phyloP scores from a whole-genome alignment of 2,329 filamentous ascomycete genomes.

The Harringtonia lauricola region DNA sequence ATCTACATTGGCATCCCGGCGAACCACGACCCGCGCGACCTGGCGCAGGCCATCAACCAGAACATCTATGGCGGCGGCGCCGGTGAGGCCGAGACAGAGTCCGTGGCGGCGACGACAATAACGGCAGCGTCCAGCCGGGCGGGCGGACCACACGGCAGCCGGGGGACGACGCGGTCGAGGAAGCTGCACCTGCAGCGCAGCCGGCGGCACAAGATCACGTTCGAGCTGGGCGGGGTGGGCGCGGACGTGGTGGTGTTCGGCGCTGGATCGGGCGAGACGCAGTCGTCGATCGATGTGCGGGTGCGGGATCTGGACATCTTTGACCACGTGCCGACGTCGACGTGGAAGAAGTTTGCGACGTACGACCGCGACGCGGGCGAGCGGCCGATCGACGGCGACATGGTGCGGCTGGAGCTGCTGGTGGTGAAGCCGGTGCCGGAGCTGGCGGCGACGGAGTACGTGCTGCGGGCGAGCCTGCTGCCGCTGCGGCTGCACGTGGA shows the following conservation, averaged over 20 bases:
- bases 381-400: slow-evolving; percentile 73
- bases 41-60: slow-evolving; percentile 76
- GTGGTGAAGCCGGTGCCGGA: slow-evolving; percentile 80
- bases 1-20: slow-evolving; percentile 92
- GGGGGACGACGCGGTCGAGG: slow-evolving; percentile 27
- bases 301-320: slow-evolving; percentile 80
- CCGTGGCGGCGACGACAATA: slow-evolving; percentile 52
- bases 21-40: slow-evolving; percentile 72
- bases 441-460: slow-evolving; percentile 79
- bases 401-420: slow-evolving; percentile 81
- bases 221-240: slow-evolving; percentile 78
- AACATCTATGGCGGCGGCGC: slow-evolving; percentile 50
- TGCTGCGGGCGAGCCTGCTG: slow-evolving; percentile 67
- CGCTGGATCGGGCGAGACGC: slow-evolving; percentile 63
- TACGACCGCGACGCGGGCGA: slow-evolving; percentile 83
- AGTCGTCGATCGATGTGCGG: slow-evolving; percentile 78
- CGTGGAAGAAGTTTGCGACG: slow-evolving; percentile 96
- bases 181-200: slow-evolving; percentile 72
- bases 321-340: slow-evolving; percentile 88
- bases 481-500: slow-evolving; percentile 89
- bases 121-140: slow-evolving; percentile 42
- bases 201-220: slow-evolving; percentile 88
- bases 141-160: slow-evolving; percentile 23
- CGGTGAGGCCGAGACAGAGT: slow-evolving; percentile 69
- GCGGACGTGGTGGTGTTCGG: slow-evolving; percentile 76